These are phyloP conservation scores for Hypoxylon cercidicola DNA, from an alignment of 495 filamentous ascomycete genomes.

Conservation along the genomic window DNA sequence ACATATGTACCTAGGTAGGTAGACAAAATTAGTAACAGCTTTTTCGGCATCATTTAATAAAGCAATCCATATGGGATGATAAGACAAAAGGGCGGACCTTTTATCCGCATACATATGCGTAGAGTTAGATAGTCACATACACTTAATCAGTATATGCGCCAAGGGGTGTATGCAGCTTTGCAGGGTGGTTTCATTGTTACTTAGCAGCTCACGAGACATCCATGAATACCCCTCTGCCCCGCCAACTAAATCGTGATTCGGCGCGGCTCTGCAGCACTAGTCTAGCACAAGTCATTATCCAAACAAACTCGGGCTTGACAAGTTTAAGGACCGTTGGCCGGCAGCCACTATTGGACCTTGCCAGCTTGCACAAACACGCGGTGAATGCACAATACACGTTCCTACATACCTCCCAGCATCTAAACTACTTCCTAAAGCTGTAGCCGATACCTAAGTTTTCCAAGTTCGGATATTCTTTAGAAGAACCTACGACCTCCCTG, in stretches of 20 bases:
- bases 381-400: slow-evolving; percentile 28
- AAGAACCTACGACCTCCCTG: too few relatives aligned
- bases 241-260: slow-evolving; percentile 36
- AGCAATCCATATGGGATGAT: too few relatives aligned
- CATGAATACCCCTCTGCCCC: slow-evolving; percentile 23
- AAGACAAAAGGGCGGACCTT: too few relatives aligned
- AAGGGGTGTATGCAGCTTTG: not conserved
- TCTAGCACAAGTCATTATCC: slow-evolving; percentile 36
- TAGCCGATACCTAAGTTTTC: too few relatives aligned
- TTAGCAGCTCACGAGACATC: slow-evolving; percentile 34
- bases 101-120: not conserved
- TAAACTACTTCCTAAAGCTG: too few relatives aligned
- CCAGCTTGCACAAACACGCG: slow-evolving; percentile 19
- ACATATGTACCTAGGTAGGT: too few relatives aligned
- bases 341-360: slow-evolving; percentile 2
- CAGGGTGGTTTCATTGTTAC: not conserved
- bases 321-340: slow-evolving; percentile 20
- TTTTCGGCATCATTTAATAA: too few relatives aligned
- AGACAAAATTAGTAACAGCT: too few relatives aligned
- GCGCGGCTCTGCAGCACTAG: slow-evolving; percentile 27
- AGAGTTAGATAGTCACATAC: not conserved
- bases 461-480: too few relatives aligned
- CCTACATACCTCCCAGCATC: not conserved
- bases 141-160: not conserved
- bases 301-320: slow-evolving; percentile 12